phyloP scores from a whole-genome alignment of 805 yeast genomes.

The Schwanniomyces sp. region DNA sequence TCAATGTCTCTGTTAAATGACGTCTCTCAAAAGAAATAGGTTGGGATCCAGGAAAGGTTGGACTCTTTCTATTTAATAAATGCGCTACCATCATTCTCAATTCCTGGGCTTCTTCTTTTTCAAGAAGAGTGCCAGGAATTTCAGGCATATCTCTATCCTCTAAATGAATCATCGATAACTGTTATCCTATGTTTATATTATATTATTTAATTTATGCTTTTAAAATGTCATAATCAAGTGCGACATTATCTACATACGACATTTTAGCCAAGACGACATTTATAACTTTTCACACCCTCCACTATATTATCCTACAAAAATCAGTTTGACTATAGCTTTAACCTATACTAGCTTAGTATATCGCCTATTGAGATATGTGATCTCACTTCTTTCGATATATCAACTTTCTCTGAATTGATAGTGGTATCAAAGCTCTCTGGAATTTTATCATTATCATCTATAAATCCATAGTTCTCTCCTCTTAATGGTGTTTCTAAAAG shows the following conservation, averaged over 20 bases:
- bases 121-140: constrained; percentile 82
- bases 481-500: constrained; percentile 27
- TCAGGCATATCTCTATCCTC: constrained; percentile 65
- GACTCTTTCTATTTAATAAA: constrained; percentile 53
- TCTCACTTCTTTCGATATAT: constrained; percentile 7
- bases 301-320: not conserved
- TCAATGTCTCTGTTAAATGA: constrained; percentile 64
- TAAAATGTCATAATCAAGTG: not conserved
- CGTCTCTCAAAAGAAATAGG: constrained; percentile 85
- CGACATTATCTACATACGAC: constrained; percentile 3
- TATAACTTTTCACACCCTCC: not conserved
- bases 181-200: not conserved
- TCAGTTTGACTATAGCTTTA: not conserved
- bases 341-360: constrained; percentile 12
- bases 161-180: constrained; percentile 30
- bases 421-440: constrained; percentile 8
- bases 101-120: constrained; percentile 67
- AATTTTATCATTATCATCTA: constrained; percentile 21
- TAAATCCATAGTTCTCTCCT: constrained; percentile 33
- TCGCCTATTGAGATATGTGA: constrained; percentile 20
- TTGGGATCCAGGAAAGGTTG: constrained; percentile 87
- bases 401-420: not conserved
- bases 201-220: not conserved
- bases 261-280: not conserved
- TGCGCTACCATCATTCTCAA: constrained; percentile 68